These are phyloP conservation scores for Dendrocalamus sinicus DNA, from an alignment of 176 grass and related monocot species.

Conservation along the genomic window DNA sequence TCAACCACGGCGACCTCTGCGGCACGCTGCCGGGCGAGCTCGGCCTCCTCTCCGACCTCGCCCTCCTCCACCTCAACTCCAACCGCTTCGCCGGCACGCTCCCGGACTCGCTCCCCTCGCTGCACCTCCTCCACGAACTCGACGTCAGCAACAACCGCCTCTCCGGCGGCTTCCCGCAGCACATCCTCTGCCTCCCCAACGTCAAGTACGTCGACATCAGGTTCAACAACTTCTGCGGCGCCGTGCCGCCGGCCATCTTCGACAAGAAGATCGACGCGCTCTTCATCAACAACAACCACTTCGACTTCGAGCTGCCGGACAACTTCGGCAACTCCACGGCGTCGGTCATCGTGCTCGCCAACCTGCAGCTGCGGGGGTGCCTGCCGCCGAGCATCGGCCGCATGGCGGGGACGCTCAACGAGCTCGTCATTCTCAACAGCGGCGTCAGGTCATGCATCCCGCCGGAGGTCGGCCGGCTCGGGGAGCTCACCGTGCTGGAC, in stretches of 20 bases:
- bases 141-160: conserved; percentile 91
- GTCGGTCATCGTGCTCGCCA: conserved; percentile 77
- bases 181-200: conserved; percentile 69
- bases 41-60: conserved; percentile 73
- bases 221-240: conserved; percentile 72
- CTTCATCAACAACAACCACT: conserved; percentile 89
- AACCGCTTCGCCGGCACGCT: conserved; percentile 69
- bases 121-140: conserved; percentile 66
- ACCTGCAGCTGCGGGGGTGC: conserved; percentile 56
- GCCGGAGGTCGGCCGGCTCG: conserved; percentile 51
- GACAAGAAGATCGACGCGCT: conserved; percentile 77
- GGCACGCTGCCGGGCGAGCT: conserved; percentile 69
- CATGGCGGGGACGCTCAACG: conserved; percentile 68
- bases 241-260: conserved; percentile 61
- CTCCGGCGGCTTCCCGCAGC: conserved; percentile 65
- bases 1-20: conserved; percentile 64
- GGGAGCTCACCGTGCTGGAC: conserved; percentile 69
- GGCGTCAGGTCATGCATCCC: conserved; percentile 75
- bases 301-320: conserved; percentile 67
- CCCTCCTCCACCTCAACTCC: conserved; percentile 85
- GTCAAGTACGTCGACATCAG: conserved; percentile 77
- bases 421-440: conserved; percentile 70
- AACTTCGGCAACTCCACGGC: conserved; percentile 79
- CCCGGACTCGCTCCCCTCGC: conserved; percentile 49
- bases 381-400: conserved; percentile 47